Percentiles rank a stretch among this genome's conserved stretches.
Conservation (phyloP, 2,329 filamentous ascomycete species). For the Elsinoe perseae region DNA sequence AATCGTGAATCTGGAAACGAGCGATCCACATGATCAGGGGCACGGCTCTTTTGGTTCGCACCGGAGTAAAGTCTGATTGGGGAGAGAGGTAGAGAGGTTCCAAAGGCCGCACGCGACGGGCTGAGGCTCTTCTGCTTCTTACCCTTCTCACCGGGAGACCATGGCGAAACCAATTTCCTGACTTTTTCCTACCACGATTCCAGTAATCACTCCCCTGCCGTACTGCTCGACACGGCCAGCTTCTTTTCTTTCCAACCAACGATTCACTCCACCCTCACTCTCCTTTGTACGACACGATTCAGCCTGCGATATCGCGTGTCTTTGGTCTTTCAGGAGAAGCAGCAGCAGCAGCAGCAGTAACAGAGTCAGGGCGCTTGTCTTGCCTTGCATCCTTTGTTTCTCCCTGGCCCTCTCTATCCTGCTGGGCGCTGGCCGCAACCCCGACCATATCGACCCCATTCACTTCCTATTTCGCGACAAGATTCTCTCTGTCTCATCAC, state of each 20-base stretch:
- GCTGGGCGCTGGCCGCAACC: conserved; percentile 11
- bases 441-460: neutral
- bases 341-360: no score
- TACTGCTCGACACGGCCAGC: neutral
- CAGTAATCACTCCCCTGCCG: neutral
- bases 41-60: neutral
- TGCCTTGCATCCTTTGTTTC: conserved; percentile 15
- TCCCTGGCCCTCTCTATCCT: neutral
- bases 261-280: neutral
- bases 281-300: neutral
- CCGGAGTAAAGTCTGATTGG: neutral
- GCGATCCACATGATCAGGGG: conserved; percentile 2
- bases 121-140: no score
- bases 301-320: neutral
- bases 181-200: neutral
- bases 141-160: no score
- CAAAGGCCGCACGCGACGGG: neutral
- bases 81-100: neutral
- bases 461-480: conserved; percentile 1
- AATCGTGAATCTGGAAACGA: neutral
- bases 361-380: conserved; percentile 11
- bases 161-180: neutral
- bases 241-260: neutral
- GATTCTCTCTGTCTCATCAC: conserved; percentile 8
- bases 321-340: neutral